A percentile compares a stretch with the other conserved stretches of the same genome.
phyloP scores from a whole-genome alignment of 2,329 filamentous ascomycete genomes.

The Verticillium isaacii region DNA sequence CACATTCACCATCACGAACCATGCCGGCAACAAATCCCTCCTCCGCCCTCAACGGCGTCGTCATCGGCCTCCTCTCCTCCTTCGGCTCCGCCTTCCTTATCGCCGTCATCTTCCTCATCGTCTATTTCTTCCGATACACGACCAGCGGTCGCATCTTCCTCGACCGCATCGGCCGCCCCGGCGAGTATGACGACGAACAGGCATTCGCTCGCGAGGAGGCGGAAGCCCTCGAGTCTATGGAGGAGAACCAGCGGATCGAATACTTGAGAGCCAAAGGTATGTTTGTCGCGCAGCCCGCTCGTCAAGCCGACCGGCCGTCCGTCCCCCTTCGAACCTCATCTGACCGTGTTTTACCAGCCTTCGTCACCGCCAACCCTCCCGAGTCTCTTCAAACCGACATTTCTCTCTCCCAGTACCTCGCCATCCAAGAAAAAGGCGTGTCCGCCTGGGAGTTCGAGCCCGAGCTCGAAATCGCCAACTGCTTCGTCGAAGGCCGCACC shows the following conservation, averaged over 20 bases:
- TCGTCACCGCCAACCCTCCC: conserved; percentile 87
- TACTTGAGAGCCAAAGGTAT: conserved; percentile 93
- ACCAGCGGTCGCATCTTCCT: conserved; percentile 83
- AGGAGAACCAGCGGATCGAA: conserved; percentile 83
- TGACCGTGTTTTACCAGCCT: conserved; percentile 54
- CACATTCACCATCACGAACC: not conserved
- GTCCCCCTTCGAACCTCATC: not conserved
- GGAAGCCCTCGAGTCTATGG: conserved; percentile 91
- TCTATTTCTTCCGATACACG: conserved; percentile 95
- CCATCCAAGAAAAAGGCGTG: conserved; percentile 99
- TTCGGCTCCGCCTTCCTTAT: conserved; percentile 88
- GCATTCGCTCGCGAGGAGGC: conserved; percentile 91
- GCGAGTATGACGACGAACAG: conserved; percentile 97
- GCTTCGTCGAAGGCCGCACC: conserved; percentile 92
- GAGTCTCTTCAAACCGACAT: conserved; percentile 97
- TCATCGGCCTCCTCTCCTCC: conserved; percentile 92
- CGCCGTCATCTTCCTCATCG: conserved; percentile 69
- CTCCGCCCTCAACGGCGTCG: conserved; percentile 65
- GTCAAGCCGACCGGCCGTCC: not conserved
- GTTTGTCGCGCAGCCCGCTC: conserved; percentile 12
- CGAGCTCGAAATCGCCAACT: conserved; percentile 98
- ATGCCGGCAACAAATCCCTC: conserved; percentile 24
- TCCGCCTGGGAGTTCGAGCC: conserved; percentile 99
- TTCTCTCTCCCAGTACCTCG: conserved; percentile 92
- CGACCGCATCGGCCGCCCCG: conserved; percentile 86